A percentile compares a stretch with the other conserved stretches of the same genome.
Evolutionary conservation across 805 yeast genomes (phyloP).

Genomic region (Candida xiaguanensis): DNA sequence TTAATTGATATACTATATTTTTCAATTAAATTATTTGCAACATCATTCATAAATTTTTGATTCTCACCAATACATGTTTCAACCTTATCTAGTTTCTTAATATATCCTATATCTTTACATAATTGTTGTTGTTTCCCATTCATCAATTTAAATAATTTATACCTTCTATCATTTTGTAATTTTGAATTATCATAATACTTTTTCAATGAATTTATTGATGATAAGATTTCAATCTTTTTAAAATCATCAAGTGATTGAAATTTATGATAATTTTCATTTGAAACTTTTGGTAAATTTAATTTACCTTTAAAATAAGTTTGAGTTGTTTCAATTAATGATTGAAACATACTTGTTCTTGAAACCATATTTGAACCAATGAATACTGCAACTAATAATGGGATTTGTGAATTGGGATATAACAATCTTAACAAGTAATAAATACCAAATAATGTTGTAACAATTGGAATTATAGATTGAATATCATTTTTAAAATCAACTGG

Average conservation of each 20-base stretch:
- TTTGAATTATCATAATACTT: constrained; percentile 38
- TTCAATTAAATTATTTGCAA: constrained; percentile 43
- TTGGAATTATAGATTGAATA: constrained; percentile 15
- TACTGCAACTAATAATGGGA: constrained; percentile 26
- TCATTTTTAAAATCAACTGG: constrained; percentile 9
- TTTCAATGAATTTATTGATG: constrained; percentile 47
- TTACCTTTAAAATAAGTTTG: neutral
- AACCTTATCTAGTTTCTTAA: constrained; percentile 46
- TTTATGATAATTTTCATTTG: constrained; percentile 3
- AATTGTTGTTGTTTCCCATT: constrained; percentile 54
- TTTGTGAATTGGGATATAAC: constrained; percentile 16
- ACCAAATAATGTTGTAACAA: constrained; percentile 14
- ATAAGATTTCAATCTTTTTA: constrained; percentile 27
- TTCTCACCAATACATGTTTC: constrained; percentile 49
- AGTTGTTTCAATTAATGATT: constrained; percentile 9
- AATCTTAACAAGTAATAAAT: constrained; percentile 18
- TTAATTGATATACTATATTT: constrained; percentile 42
- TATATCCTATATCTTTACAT: constrained; percentile 51
- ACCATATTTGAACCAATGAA: constrained; percentile 32
- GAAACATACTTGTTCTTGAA: constrained; percentile 22
- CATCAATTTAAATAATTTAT: constrained; percentile 43
- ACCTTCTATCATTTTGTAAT: constrained; percentile 43
- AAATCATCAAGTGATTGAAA: constrained; percentile 16
- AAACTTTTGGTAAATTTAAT: neutral
- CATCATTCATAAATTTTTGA: constrained; percentile 39